Conservation (phyloP, 225 moss, liverwort and hornwort species). For the Ulota crispa region DNA sequence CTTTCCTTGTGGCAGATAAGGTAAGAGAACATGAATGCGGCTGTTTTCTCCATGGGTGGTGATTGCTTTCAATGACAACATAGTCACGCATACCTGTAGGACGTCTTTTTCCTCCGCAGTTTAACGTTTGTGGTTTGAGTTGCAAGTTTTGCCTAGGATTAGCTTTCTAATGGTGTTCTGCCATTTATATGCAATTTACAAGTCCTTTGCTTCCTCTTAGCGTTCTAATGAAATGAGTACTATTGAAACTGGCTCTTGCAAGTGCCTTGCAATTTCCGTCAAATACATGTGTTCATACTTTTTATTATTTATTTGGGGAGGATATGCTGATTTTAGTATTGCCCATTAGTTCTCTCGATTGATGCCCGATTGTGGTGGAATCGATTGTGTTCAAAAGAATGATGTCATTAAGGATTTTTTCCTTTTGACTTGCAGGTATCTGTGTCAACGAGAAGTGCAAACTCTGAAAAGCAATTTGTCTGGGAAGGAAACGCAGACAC, state of each 20-base stretch:
- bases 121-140: not conserved
- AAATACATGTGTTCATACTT: not conserved
- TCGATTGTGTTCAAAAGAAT: not conserved
- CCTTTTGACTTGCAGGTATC: slow-evolving; percentile 45
- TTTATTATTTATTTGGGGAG: slow-evolving; percentile 10
- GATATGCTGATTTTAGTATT: not conserved
- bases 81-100: not conserved
- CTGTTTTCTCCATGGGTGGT: slow-evolving; percentile 8
- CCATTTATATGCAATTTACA: not conserved
- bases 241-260: not conserved
- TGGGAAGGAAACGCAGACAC: slow-evolving; percentile 71
- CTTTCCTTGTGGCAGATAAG: slow-evolving; percentile 93
- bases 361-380: slow-evolving; percentile 8
- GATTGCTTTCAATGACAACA: not conserved
- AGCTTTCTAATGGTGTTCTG: not conserved
- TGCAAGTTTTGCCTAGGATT: slow-evolving; percentile 4
- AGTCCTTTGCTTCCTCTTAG: not conserved
- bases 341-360: not conserved
- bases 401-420: slow-evolving; percentile 9
- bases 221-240: not conserved
- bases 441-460: slow-evolving; percentile 64
- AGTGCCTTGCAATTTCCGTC: not conserved
- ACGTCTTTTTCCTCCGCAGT: not conserved
- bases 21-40: slow-evolving; percentile 32
- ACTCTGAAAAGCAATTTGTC: slow-evolving; percentile 59